These are phyloP conservation scores for Ampelomyces quisqualis DNA, from an alignment of 2,329 filamentous ascomycete species.

Conservation along the genomic window DNA sequence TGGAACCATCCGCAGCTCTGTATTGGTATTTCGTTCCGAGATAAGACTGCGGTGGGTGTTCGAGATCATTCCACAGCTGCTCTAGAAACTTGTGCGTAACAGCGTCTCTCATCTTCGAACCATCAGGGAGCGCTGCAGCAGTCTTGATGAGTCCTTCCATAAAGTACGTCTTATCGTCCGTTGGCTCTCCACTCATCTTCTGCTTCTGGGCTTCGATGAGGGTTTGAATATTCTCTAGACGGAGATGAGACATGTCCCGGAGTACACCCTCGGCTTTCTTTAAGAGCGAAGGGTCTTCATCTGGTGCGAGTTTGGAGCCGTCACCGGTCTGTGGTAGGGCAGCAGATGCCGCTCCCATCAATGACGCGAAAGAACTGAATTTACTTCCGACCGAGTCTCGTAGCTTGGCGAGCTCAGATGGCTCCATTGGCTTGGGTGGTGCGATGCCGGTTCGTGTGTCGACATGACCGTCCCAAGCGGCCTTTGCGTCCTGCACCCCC, in stretches of 20 bases:
- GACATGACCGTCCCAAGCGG: constrained; percentile 31
- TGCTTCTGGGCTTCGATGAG: constrained; percentile 41
- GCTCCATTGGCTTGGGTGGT: constrained; percentile 32
- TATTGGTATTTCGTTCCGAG: constrained; percentile 50
- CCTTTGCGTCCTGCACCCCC: constrained; percentile 26
- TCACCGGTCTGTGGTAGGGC: constrained; percentile 47
- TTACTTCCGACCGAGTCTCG: constrained; percentile 31
- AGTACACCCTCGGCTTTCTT: constrained; percentile 39
- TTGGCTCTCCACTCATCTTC: constrained; percentile 51
- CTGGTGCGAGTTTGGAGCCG: constrained; percentile 43
- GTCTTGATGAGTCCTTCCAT: constrained; percentile 60
- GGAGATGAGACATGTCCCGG: constrained; percentile 36
- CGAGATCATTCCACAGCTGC: constrained; percentile 51
- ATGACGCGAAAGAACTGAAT: constrained; percentile 30
- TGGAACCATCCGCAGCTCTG: constrained; percentile 52
- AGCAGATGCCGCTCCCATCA: constrained; percentile 33
- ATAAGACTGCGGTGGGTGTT: constrained; percentile 51
- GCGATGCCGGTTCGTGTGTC: constrained; percentile 34
- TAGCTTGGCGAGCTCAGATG: constrained; percentile 38
- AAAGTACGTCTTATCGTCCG: constrained; percentile 63
- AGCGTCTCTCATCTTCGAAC: constrained; percentile 40
- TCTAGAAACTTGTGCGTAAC: constrained; percentile 50
- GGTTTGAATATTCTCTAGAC: constrained; percentile 40
- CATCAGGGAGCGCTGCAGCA: constrained; percentile 48
- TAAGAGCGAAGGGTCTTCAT: constrained; percentile 34